A percentile compares a stretch with the other conserved stretches of the same genome.
Evolutionary conservation across 345 rosid genomes (phyloP).

Genomic region (Brassica incana): DNA sequence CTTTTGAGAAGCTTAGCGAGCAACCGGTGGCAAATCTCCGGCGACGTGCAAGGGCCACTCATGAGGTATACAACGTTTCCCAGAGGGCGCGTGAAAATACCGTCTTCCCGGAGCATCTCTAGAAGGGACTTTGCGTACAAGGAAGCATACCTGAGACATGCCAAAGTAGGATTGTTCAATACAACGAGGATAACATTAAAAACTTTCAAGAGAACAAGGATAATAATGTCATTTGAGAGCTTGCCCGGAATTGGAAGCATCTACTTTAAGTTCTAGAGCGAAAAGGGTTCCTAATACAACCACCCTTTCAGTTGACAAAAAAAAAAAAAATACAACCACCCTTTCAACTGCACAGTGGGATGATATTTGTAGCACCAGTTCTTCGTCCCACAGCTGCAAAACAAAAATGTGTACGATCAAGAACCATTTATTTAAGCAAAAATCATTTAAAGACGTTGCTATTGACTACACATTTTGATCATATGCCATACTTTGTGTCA

Average conservation of each 20-base stretch:
- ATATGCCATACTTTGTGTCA: background rate
- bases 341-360: slow-evolving; percentile 70
- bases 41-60: slow-evolving; percentile 84
- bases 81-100: slow-evolving; percentile 75
- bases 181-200: background rate
- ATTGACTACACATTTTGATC: background rate
- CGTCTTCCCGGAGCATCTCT: slow-evolving; percentile 68
- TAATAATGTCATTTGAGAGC: background rate
- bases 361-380: slow-evolving; percentile 63
- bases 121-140: slow-evolving; percentile 63
- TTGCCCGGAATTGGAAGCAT: slow-evolving; percentile 73
- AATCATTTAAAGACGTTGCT: no score
- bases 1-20: slow-evolving; percentile 59
- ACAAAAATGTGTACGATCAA: background rate
- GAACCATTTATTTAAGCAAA: background rate
- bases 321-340: slow-evolving; percentile 70
- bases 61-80: slow-evolving; percentile 89
- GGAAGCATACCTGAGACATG: slow-evolving; percentile 64
- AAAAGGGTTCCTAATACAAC: slow-evolving; percentile 76
- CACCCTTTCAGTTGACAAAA: slow-evolving; percentile 74
- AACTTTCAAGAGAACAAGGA: background rate
- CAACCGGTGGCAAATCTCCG: slow-evolving; percentile 56
- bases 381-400: slow-evolving; percentile 80
- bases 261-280: slow-evolving; percentile 71
- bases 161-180: background rate